These are phyloP conservation scores for Entrophospora sp. DNA, from an alignment of 192 early-diverging fungal genomes.

Conservation along the genomic window DNA sequence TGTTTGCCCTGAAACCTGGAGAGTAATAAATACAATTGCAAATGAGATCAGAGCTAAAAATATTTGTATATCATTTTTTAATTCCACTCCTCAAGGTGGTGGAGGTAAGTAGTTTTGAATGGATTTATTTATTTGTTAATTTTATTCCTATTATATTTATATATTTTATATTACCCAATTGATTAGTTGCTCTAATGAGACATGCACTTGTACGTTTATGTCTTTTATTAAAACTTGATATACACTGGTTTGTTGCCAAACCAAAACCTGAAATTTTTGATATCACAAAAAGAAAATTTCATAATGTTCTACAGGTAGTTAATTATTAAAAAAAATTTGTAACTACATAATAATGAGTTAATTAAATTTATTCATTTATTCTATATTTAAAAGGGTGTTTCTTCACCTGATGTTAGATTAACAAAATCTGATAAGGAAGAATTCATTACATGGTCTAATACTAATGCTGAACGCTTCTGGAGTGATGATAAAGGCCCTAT, in stretches of 20 bases:
- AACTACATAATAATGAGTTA: neutral
- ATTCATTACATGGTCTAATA: conserved; percentile 52
- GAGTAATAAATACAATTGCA: conserved; percentile 47
- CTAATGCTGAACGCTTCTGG: conserved; percentile 73
- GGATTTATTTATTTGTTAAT: neutral
- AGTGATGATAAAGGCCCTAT: conserved; percentile 56
- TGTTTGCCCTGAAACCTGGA: conserved; percentile 59
- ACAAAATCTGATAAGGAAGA: conserved; percentile 59
- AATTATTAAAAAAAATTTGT: too few relatives aligned
- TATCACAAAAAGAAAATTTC: conserved; percentile 82
- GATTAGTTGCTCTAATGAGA: conserved; percentile 74
- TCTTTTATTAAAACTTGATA: conserved; percentile 54
- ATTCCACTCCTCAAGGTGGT: conserved; percentile 78
- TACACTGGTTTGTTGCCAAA: conserved; percentile 69
- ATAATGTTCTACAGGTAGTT: conserved; percentile 66
- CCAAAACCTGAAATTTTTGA: conserved; percentile 81
- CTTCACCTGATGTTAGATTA: conserved; percentile 30
- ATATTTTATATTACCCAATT: neutral
- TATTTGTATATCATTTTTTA: conserved; percentile 64
- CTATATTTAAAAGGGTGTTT: conserved; percentile 42
- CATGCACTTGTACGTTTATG: conserved; percentile 71
- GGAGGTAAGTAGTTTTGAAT: conserved; percentile 38
- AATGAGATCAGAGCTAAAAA: conserved; percentile 45
- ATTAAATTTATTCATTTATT: neutral
- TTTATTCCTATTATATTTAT: neutral